Conservation (phyloP, 2,329 filamentous ascomycete genomes). For the Pseudogymnoascus sp. region DNA sequence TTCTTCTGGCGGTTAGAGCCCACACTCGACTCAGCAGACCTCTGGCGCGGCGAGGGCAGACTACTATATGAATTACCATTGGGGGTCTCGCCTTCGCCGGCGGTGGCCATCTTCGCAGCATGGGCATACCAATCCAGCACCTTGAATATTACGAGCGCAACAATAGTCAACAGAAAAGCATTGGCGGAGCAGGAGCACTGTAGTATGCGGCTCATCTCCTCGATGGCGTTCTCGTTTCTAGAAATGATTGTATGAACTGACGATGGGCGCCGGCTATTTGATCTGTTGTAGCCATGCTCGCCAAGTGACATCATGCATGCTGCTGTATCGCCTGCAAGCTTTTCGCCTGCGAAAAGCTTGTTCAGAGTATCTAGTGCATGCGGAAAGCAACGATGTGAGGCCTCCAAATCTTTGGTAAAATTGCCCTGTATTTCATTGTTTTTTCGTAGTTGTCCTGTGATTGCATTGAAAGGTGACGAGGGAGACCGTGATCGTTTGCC, state of each 20-base stretch:
- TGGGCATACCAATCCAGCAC: conserved; percentile 27
- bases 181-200: conserved; percentile 29
- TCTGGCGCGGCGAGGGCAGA: too few relatives aligned
- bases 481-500: too few relatives aligned
- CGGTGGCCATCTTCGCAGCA: conserved; percentile 17
- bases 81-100: conserved; percentile 16
- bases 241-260: conserved; percentile 16
- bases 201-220: conserved; percentile 26
- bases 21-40: background rate
- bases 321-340: conserved; percentile 12
- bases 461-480: too few relatives aligned
- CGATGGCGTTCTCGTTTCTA: conserved; percentile 25
- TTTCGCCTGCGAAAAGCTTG: conserved; percentile 18
- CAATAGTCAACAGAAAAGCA: conserved; percentile 26
- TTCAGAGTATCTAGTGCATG: conserved; percentile 20
- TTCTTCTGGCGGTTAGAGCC: background rate
- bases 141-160: conserved; percentile 30
- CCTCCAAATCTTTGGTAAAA: background rate
- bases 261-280: too few relatives aligned
- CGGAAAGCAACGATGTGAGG: conserved; percentile 15
- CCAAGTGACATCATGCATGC: too few relatives aligned
- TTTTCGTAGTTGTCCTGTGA: too few relatives aligned
- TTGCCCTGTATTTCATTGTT: too few relatives aligned
- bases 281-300: too few relatives aligned
- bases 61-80: too few relatives aligned